Evolutionary conservation across 345 rosid genomes (phyloP), one percentile per base, ranked within the genome.

Genomic region (Syzygium aromaticum): DNA sequence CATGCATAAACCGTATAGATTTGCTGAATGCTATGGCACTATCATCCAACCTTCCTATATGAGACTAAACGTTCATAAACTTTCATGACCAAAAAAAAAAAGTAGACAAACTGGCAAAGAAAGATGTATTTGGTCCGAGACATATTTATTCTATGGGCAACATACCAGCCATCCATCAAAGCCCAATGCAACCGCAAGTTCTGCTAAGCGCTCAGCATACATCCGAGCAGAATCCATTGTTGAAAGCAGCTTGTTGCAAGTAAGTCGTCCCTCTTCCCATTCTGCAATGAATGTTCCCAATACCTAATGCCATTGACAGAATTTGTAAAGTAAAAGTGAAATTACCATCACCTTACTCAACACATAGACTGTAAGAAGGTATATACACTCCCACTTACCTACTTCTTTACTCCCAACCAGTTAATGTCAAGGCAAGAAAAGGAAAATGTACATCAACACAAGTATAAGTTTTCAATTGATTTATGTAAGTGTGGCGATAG

Each of bases 141-240:
- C 25, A 73, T 19, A 73, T 11, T 61, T 11, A 33, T 73, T 73
- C 25, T 73, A 73, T 38, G 80, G 49, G 80, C 49, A 30, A 87
- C 43, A 85, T 91, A 97, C 99, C 94, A 95, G 95, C 98, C 98
- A 97, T 22, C 98, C 99, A 87, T 97, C 98, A 64, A 96, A 95
- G 84, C 97, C 97, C 86, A 96, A 89, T 78, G 87, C 90, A 90
- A 87, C 89, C 52, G 97, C 93, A 85, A 96, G 98, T 89, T 97
- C 95, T 19, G 92, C 91, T 91, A 97, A 93, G 84, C 92, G 91
- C 86, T 95, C 95, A 4, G 98, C 98, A 92, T 93, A 93, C 88
- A 89, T 88, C 27, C 85, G 92, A 90, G 98, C 94, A 84, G 98
- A 94, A 91, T 94, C 98, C 91, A 92, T 91, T 16, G 98, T 93